phyloP scores from a whole-genome alignment of 441 rosid genomes.

The Populus hybrid region DNA sequence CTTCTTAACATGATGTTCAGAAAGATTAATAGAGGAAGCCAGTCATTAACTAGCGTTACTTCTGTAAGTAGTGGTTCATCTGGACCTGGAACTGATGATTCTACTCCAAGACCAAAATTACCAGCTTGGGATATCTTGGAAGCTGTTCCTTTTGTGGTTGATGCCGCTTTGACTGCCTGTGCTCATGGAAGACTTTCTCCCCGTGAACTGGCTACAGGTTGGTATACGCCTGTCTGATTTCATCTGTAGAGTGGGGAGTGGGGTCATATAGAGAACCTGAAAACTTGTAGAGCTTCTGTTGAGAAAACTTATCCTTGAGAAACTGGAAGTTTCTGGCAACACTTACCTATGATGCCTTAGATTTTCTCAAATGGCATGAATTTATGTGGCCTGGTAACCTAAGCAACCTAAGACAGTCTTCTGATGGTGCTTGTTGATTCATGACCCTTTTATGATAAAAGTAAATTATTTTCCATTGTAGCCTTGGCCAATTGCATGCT shows the following conservation, averaged over 20 bases:
- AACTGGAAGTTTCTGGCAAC: not conserved
- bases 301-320: not conserved
- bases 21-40: slow-evolving; percentile 68
- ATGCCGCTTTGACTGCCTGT: slow-evolving; percentile 95
- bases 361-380: not conserved
- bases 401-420: not conserved
- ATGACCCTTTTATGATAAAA: not conserved
- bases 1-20: slow-evolving; percentile 95
- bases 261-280: not conserved
- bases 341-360: not conserved
- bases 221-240: slow-evolving; percentile 16
- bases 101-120: slow-evolving; percentile 63
- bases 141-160: slow-evolving; percentile 85
- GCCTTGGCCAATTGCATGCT: slow-evolving; percentile 1
- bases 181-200: slow-evolving; percentile 87
- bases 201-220: slow-evolving; percentile 37
- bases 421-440: not conserved
- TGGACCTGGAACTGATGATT: slow-evolving; percentile 72
- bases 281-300: not conserved
- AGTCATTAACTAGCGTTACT: slow-evolving; percentile 57
- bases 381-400: not conserved
- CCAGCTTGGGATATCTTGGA: slow-evolving; percentile 99
- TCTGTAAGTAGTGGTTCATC: slow-evolving; percentile 86
- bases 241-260: not conserved
- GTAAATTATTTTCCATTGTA: not conserved